Evolutionary conservation across 2,329 filamentous ascomycete species (phyloP), one percentile per base, ranked within the genome.

Genomic region (Ascochyta clinopodiicola): DNA sequence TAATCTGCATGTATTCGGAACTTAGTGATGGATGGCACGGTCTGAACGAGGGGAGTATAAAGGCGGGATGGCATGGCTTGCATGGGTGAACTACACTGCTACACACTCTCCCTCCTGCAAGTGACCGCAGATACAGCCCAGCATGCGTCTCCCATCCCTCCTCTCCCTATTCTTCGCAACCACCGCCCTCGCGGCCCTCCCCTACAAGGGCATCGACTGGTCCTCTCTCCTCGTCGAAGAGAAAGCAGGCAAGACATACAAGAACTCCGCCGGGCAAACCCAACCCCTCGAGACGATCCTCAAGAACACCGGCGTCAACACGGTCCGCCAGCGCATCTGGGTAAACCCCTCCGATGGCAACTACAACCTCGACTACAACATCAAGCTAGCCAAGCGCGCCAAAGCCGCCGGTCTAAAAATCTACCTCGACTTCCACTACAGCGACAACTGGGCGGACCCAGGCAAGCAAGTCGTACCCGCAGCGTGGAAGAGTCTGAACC

Each of bases 371-470:
- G 84, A 84, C 55, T 91, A 91, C 75, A 91, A 90, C 69, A 69
- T 92, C 59, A 76, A 83, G 50, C 80, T 91, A n/a, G 88, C 86
- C 3, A 82, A 83, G 69, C 81, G 88, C 45, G 86, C 87, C 3
- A 81, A 86, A 62, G 83, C 84, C 2, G 86, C 82, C 0, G 88
- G 88, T 0, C 70, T 91, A 48, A 79, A 78, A 2, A 78, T 89
- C 34, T 85, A 83, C 63, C 75, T 90, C 17, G 85, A 89, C 61
- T 76, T 91, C 57, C 86, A 90, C 72, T 85, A 85, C 63, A 86
- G 83, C 70, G 87, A 90, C 74, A 88, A 84, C 1, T 91, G 88
- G 88, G 88, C 88, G 0, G 88, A 90, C 63, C 87, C 88, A 0
- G 77, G 72, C 1, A 75, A 89, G 51, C 88, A 91, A 76, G 72